phyloP scores from a whole-genome alignment of 495 filamentous ascomycete genomes.

The Entonaema liquescens region DNA sequence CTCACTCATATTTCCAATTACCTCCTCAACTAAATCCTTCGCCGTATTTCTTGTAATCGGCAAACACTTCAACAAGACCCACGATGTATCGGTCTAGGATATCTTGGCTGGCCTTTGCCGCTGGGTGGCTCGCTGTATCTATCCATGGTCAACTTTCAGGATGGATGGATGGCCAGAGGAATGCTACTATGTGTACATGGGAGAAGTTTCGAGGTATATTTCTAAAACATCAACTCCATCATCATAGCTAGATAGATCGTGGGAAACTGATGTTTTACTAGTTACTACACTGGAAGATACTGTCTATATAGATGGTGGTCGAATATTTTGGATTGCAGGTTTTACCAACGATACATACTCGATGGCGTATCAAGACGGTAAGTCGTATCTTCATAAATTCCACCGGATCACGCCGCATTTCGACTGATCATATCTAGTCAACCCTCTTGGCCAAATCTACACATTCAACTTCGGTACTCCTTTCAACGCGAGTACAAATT shows the following conservation, averaged over 20 bases:
- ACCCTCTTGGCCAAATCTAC: conserved; percentile 59
- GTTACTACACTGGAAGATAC: conserved; percentile 71
- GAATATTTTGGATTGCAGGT: conserved; percentile 58
- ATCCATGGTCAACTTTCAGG: conserved; percentile 45
- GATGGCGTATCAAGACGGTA: conserved; percentile 45
- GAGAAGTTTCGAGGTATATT: conserved; percentile 59
- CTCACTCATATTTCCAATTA: conserved; percentile 21
- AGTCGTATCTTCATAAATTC: conserved; percentile 16
- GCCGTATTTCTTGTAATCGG: conserved; percentile 20
- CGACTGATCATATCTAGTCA: conserved; percentile 47
- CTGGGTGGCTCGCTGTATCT: conserved; percentile 37
- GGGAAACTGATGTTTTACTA: conserved; percentile 44
- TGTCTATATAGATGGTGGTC: conserved; percentile 74
- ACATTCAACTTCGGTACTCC: conserved; percentile 66
- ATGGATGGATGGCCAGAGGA: conserved; percentile 56
- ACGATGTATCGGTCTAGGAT: conserved; percentile 40
- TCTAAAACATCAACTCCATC: too few species aligned
- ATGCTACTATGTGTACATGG: conserved; percentile 69
- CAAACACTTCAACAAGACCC: conserved; percentile 16
- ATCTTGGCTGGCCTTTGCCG: conserved; percentile 38
- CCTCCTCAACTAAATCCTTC: conserved; percentile 12
- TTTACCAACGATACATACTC: conserved; percentile 49
- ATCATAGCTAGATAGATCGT: too few species aligned
- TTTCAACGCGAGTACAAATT: conserved; percentile 64
- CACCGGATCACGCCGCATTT: conserved; percentile 7